Evolutionary conservation across 2,329 filamentous ascomycete genomes (phyloP).

Genomic region (Aspergillus texensis): DNA sequence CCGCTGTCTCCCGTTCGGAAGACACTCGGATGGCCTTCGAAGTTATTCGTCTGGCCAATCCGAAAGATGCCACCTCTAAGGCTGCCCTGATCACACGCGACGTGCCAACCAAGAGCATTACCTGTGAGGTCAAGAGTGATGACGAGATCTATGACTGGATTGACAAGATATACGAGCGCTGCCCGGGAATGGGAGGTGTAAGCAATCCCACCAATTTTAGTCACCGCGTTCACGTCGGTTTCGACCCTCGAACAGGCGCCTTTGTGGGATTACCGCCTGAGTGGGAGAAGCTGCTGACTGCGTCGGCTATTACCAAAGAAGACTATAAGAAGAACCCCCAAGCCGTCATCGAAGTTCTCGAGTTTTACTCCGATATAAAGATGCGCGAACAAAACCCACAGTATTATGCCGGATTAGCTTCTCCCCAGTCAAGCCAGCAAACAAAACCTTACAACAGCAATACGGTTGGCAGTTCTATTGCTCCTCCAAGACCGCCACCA

Average conservation of each 20-base stretch:
- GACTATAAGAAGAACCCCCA: conserved; percentile 97
- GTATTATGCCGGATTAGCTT: conserved; percentile 61
- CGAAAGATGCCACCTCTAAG: conserved; percentile 64
- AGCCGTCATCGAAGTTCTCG: conserved; percentile 68
- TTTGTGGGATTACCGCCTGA: conserved; percentile 93
- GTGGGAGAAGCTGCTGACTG: conserved; percentile 95
- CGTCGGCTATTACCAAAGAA: conserved; percentile 96
- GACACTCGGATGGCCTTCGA: conserved; percentile 91
- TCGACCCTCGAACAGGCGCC: conserved; percentile 90
- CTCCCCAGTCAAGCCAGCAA: conserved; percentile 60
- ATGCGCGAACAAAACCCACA: conserved; percentile 66
- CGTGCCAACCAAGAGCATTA: conserved; percentile 77
- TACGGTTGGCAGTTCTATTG: conserved; percentile 60
- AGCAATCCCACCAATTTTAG: conserved; percentile 99
- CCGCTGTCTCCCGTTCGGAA: conserved; percentile 88
- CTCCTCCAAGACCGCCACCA: conserved; percentile 69
- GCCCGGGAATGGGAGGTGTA: conserved; percentile 95
- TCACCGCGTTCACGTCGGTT: conserved; percentile 95
- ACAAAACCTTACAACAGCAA: conserved; percentile 54
- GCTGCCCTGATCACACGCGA: conserved; percentile 78
- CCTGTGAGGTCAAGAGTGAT: conserved; percentile 91
- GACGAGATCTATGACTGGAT: conserved; percentile 99
- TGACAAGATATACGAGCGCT: conserved; percentile 94
- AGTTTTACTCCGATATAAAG: conserved; percentile 71
- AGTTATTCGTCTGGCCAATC: conserved; percentile 70